Base-by-base conservation (phyloP, 108 stramenopile genomes). In the Nitzschia inconspicua region DNA sequence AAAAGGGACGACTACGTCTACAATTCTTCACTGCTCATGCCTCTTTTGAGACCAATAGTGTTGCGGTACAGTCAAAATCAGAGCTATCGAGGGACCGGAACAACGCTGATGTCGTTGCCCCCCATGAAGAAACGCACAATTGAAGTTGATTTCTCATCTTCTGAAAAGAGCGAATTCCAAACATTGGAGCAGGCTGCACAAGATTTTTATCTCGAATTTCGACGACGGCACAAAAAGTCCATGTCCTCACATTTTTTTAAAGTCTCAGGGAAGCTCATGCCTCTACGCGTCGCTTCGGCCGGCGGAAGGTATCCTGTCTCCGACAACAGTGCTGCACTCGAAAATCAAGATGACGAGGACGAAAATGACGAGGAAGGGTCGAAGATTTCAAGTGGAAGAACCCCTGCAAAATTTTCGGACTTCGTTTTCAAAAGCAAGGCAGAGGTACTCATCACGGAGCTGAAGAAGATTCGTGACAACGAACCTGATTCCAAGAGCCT, bases 21-120 rank as follows among this genome's bases (percentile, higher is more conserved):
- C 28, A 11, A 52, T 30, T n/a, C n/a, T n/a, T n/a, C n/a, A n/a
- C 28, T 32, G 5, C 61, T 77, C 28, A 8, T 65, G 20, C 70
- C 58, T 29, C 42, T 74, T 25, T 39, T 82, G 57, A 32, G 75
- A 7, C 30, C 37, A 24, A 25, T 82, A 34, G 56, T 82, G 62
- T 74, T 82, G 29, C 57, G 76, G 1, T 76, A 82, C 46, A 48
- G 59, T 8, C 59, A 63, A 46, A 39, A 73, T 9, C 74, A 76
- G 48, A 75, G 37, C 4, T 67, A 64, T 27, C 47, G 60, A 7
- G 70, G 60, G n/a, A 77, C 75, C 6, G 32, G 20, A 3, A 57
- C 49, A 7, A 61, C 57, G 3, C 51, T 82, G 24, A 68, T 82
- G 63, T 57, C 66, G 0, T 47, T 80, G 16, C 72, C 79, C 23